Percentiles rank a stretch among this genome's conserved stretches.
phyloP scores from a whole-genome alignment of 257 asterid species.

The Misopates orontium region DNA sequence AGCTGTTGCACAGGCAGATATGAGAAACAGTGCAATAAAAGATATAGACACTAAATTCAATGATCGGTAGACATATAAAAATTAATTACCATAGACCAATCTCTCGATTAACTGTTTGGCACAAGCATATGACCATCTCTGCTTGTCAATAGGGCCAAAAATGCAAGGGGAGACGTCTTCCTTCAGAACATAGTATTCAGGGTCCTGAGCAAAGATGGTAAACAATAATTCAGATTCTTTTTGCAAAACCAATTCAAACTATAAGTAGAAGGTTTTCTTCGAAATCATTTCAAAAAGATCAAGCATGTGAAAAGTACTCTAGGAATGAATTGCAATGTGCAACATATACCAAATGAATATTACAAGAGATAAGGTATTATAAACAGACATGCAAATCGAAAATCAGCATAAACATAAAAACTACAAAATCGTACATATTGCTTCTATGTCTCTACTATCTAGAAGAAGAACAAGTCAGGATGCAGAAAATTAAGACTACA shows the following conservation, averaged over 20 bases:
- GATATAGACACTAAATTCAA: slow-evolving; percentile 11
- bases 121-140: slow-evolving; percentile 98
- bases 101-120: slow-evolving; percentile 96
- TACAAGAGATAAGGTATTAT: not conserved
- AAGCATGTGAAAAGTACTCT: not conserved
- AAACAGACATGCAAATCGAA: not conserved
- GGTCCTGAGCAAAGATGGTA: slow-evolving; percentile 60
- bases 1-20: slow-evolving; percentile 48
- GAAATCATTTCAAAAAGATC: not conserved
- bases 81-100: slow-evolving; percentile 77
- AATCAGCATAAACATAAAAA: not conserved
- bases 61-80: slow-evolving; percentile 19
- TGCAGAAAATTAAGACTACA: not conserved
- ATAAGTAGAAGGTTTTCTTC: too few species aligned
- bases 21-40: slow-evolving; percentile 3
- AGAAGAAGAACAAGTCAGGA: not conserved
- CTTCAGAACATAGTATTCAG: slow-evolving; percentile 67
- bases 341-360: not conserved
- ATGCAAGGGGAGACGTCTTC: slow-evolving; percentile 94
- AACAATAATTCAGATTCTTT: slow-evolving; percentile 22
- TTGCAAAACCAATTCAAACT: not conserved
- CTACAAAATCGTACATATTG: not conserved
- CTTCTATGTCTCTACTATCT: not conserved
- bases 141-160: slow-evolving; percentile 94
- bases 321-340: not conserved